Evolutionary conservation across 106 monocot species (phyloP), one percentile per base, ranked within the genome.

Genomic region (Phalaenopsis equestris): DNA sequence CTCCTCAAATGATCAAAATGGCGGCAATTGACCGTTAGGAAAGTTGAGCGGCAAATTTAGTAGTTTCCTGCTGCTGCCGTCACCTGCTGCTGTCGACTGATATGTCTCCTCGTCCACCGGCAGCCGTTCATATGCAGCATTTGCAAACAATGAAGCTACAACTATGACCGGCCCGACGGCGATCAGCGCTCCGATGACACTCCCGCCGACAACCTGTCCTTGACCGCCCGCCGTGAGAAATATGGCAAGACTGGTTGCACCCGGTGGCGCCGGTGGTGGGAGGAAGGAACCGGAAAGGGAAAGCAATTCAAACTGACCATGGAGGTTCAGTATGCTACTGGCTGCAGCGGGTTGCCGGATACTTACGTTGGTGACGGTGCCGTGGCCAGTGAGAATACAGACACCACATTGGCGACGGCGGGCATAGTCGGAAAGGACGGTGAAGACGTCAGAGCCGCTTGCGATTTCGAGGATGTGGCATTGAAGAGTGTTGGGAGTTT

Each of bases 71-170:
- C 55, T 42, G 15, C 83, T 85, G 11, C 83, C 85, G 37, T 82
- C 84, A 47, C 77, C 75, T 41, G 73, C 11, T 8, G 75, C 5
- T 1, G 8, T 10, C 61, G 15, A 78, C 48, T 41, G 72, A 39
- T 38, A 80, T 72, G 86, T 86, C 58, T 84, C 86, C 75, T 86
- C 86, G 23, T 89, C 87, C 23, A 86, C 19, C 6, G 91, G 91
- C 38, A 92, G 49, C 78, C 91, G 77, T 84, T 91, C 91, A 77
- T 88, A 91, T 5, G 85, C 91, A 17, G 91, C 91, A 47, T 91
- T 91, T 14, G 91, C 77, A 19, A 91, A 91, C 11, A 88, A 82
- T 1, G 88, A 88, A 12, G 91, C 86, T 83, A 92, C 82, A 58
- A 92, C 74, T 52, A 75, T 48, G 48, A 86, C 85, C 3, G 85